These are phyloP conservation scores for Fusarium pseudoanthophilum DNA, from an alignment of 2,329 filamentous ascomycete genomes.

Conservation along the genomic window DNA sequence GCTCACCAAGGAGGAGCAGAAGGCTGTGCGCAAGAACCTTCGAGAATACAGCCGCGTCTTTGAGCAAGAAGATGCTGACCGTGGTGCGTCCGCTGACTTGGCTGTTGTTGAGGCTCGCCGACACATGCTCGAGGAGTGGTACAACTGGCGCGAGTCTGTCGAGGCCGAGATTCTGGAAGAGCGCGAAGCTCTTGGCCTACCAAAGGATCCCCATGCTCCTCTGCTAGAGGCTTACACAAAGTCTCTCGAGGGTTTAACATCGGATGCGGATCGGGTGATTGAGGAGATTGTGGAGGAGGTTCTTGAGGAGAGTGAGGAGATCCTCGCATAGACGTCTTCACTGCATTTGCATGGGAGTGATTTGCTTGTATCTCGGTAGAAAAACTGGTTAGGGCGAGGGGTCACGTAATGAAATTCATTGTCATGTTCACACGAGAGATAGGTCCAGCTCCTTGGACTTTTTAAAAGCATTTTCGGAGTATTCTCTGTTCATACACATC, in stretches of 20 bases:
- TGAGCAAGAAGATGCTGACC: constrained; percentile 93
- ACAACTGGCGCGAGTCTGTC: constrained; percentile 80
- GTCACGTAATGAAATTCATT: constrained; percentile 50
- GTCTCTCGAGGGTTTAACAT: constrained; percentile 62
- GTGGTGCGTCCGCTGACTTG: constrained; percentile 91
- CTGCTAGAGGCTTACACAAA: constrained; percentile 67
- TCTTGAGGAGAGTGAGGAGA: constrained; percentile 85
- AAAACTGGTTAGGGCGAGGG: constrained; percentile 48
- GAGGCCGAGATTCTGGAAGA: constrained; percentile 79
- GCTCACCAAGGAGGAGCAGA: constrained; percentile 95
- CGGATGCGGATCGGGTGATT: constrained; percentile 80
- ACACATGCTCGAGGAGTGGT: constrained; percentile 87
- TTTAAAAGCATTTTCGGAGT: constrained; percentile 39
- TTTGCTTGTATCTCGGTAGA: constrained; percentile 50
- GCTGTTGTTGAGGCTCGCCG: constrained; percentile 91
- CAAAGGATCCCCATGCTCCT: constrained; percentile 71
- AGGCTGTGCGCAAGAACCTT: constrained; percentile 96
- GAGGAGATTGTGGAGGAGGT: constrained; percentile 92
- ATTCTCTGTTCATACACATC: constrained; percentile 15
- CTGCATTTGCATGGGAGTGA: constrained; percentile 46
- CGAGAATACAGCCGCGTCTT: constrained; percentile 96
- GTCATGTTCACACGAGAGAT: constrained; percentile 39
- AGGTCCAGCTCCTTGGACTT: constrained; percentile 33
- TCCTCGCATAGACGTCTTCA: constrained; percentile 55
- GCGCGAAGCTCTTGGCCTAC: constrained; percentile 72